Conservation (phyloP, 495 filamentous ascomycete species). For the Aspergillus saccharolyticus region DNA sequence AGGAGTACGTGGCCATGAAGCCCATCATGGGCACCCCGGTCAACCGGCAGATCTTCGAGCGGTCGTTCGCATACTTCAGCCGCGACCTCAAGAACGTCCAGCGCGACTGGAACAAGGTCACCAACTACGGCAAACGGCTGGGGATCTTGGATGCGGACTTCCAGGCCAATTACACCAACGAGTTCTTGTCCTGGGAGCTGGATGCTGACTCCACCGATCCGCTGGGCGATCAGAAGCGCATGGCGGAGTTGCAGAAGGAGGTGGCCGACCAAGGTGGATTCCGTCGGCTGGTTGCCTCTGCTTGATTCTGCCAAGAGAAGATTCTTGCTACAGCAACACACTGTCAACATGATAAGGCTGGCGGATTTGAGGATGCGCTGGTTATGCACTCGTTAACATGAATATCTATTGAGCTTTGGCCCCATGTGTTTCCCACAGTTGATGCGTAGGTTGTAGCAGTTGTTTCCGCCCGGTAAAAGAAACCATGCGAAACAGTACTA, state of each 20-base stretch:
- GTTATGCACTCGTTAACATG: background rate
- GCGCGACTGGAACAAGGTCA: slow-evolving; percentile 67
- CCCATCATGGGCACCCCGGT: slow-evolving; percentile 59
- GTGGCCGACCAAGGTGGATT: slow-evolving; percentile 48
- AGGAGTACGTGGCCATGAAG: slow-evolving; percentile 63
- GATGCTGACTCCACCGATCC: slow-evolving; percentile 57
- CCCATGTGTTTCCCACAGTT: background rate
- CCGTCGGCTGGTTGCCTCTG: slow-evolving; percentile 33
- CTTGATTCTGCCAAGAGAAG: slow-evolving; percentile 19
- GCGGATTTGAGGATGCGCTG: background rate
- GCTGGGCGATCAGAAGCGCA: slow-evolving; percentile 61
- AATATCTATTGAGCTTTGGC: background rate
- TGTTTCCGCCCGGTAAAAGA: no score
- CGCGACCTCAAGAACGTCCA: slow-evolving; percentile 64
- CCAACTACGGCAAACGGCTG: slow-evolving; percentile 61
- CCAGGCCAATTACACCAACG: slow-evolving; percentile 63
- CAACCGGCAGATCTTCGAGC: slow-evolving; percentile 69
- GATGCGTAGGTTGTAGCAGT: no score
- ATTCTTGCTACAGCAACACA: background rate
- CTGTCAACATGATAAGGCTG: no score
- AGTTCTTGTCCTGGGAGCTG: slow-evolving; percentile 56
- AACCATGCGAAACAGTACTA: no score
- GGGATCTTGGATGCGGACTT: slow-evolving; percentile 54
- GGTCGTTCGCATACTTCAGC: slow-evolving; percentile 66
- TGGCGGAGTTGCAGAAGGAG: slow-evolving; percentile 55